phyloP scores from a whole-genome alignment of 2,329 filamentous ascomycete species.

The Aaosphaeria pasadenensis region DNA sequence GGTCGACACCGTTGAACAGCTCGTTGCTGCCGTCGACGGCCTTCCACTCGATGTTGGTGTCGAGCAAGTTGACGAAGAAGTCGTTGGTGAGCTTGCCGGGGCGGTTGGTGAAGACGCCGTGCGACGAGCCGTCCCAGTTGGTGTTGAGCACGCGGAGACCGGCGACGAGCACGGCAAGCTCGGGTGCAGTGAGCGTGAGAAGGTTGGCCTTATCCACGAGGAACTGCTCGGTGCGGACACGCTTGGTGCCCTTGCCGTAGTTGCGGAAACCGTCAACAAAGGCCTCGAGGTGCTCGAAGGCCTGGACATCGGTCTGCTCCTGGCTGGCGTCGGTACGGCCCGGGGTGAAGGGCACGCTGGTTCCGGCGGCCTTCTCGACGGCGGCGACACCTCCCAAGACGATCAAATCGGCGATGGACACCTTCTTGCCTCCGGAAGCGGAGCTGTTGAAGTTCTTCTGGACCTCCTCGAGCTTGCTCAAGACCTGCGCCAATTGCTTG shows the following conservation, averaged over 20 bases:
- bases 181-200: conserved; percentile 67
- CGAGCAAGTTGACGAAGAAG: conserved; percentile 78
- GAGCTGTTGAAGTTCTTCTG: conserved; percentile 64
- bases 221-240: conserved; percentile 65
- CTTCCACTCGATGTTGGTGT: conserved; percentile 65
- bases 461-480: conserved; percentile 60
- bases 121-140: conserved; percentile 67
- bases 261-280: conserved; percentile 75
- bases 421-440: conserved; percentile 59
- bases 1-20: conserved; percentile 62
- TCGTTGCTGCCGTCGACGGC: conserved; percentile 50
- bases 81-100: conserved; percentile 72
- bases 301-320: conserved; percentile 67
- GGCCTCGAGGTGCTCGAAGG: conserved; percentile 66
- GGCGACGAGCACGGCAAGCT: conserved; percentile 68
- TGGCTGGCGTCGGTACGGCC: conserved; percentile 70
- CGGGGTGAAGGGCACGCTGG: conserved; percentile 67
- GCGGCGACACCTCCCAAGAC: conserved; percentile 70
- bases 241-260: conserved; percentile 62
- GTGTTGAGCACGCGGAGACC: conserved; percentile 67
- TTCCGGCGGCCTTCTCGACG: conserved; percentile 67
- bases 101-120: conserved; percentile 66
- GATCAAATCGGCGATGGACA: conserved; percentile 76
- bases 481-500: conserved; percentile 59
- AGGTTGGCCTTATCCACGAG: conserved; percentile 71